A percentile compares a stretch with the other conserved stretches of the same genome.
These are phyloP conservation scores for Exutisphaerella laricina DNA, from an alignment of 2,329 filamentous ascomycete species.

Conservation along the genomic window DNA sequence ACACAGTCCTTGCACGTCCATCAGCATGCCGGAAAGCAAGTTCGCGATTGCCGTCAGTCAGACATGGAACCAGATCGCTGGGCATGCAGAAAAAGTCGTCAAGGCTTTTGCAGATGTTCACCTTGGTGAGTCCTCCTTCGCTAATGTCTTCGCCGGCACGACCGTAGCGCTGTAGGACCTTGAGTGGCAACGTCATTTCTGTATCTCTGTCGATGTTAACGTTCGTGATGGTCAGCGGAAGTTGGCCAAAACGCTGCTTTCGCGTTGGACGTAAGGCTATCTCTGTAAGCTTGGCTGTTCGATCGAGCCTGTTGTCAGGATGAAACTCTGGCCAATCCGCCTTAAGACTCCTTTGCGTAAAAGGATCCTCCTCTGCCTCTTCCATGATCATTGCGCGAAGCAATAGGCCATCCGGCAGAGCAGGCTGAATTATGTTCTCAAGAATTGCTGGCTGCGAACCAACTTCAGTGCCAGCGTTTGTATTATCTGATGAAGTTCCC, in stretches of 20 bases:
- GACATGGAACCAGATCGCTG: slow-evolving; percentile 10
- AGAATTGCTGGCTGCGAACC: not conserved
- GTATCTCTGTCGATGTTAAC: not conserved
- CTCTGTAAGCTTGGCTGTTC: slow-evolving; percentile 55
- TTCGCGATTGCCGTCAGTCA: slow-evolving; percentile 8
- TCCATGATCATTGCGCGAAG: not conserved
- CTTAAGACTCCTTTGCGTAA: not conserved
- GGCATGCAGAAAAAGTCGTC: slow-evolving; percentile 15
- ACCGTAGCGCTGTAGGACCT: too few species aligned
- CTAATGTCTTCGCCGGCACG: too few species aligned
- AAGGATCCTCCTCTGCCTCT: not conserved
- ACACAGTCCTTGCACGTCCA: slow-evolving; percentile 9
- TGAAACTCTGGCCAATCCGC: slow-evolving; percentile 23
- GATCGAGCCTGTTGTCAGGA: slow-evolving; percentile 29
- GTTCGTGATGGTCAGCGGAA: slow-evolving; percentile 6
- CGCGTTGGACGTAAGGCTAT: slow-evolving; percentile 35
- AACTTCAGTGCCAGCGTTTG: not conserved
- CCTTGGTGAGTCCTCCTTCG: too few species aligned
- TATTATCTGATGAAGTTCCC: not conserved
- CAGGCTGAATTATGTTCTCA: not conserved
- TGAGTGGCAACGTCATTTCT: too few species aligned
- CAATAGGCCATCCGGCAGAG: not conserved
- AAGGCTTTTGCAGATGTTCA: too few species aligned
- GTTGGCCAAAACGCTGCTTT: slow-evolving; percentile 31
- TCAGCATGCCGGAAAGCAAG: slow-evolving; percentile 10